phyloP scores from a whole-genome alignment of 2,329 filamentous ascomycete species.

The Hypoxylon sp. region DNA sequence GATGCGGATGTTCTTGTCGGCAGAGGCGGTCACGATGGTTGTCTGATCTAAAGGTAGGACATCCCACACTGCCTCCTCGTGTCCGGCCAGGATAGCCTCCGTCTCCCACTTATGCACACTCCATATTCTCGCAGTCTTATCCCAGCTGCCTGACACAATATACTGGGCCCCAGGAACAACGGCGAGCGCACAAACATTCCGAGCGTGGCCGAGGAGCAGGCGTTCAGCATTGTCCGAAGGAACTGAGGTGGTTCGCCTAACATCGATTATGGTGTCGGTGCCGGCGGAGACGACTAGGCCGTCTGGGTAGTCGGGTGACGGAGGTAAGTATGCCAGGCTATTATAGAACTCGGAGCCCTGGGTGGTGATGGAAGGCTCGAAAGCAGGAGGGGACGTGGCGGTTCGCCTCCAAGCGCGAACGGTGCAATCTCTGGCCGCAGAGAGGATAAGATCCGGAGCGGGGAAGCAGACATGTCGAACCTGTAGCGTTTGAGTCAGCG shows the following conservation, averaged over 20 bases:
- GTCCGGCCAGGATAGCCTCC: conserved; percentile 78
- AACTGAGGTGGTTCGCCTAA: conserved; percentile 78
- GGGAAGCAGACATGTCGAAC: conserved; percentile 90
- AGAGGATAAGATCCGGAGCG: conserved; percentile 78
- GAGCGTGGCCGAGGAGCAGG: conserved; percentile 85
- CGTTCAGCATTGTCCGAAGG: conserved; percentile 85
- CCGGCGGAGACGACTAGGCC: conserved; percentile 90
- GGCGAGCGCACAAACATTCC: conserved; percentile 91
- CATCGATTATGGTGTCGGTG: conserved; percentile 93
- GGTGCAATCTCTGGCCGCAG: conserved; percentile 91
- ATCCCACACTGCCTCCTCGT: conserved; percentile 87
- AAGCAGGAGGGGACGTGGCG: conserved; percentile 76
- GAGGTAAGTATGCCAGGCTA: conserved; percentile 81
- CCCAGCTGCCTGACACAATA: conserved; percentile 95
- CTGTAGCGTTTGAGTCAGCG: conserved; percentile 62
- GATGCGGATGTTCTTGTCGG: conserved; percentile 89
- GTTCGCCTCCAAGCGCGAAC: conserved; percentile 87
- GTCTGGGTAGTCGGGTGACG: conserved; percentile 77
- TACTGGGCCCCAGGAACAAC: conserved; percentile 79
- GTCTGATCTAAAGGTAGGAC: conserved; percentile 85
- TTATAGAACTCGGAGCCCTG: conserved; percentile 92
- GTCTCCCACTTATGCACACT: conserved; percentile 87
- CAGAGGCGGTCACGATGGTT: conserved; percentile 90
- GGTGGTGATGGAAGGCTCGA: conserved; percentile 82
- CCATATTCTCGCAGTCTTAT: conserved; percentile 90